Base-by-base conservation (phyloP, 352 stramenopile species). In the Phytopythium vexans region DNA sequence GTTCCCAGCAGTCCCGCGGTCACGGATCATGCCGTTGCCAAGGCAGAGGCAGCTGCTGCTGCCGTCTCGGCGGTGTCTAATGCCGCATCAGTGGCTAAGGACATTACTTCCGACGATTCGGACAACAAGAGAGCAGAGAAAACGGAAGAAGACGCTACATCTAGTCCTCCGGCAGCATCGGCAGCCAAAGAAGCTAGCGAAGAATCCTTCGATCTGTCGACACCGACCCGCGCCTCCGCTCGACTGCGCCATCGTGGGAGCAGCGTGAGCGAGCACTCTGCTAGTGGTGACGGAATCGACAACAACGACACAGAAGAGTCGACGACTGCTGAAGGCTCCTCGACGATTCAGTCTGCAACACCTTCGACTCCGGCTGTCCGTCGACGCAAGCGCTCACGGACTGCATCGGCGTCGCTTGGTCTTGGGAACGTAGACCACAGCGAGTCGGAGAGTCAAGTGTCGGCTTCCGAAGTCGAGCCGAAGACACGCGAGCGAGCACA, bases 391-490 rank as follows among this genome's bases (percentile, higher is more conserved):
- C 73, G 73, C 1, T 57, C 58, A 1, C 66, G 73, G 8, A 52
- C 48, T 9, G 31, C 42, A 12, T 76, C 63, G 1, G 57, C 57
- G 0, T 77, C 67, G 9, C 45, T 60, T 42, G 70, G 64, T 6
- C 68, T 66, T 14, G 66, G 71, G 1, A 77, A 55, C 14, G 72
- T 88, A 45, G 74, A 86, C 2, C 58, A 71, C 7, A 90, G 80
- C 55, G 77, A 65, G 9, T 80, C 66, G 0, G 77, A 88, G 50
- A 88, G 75, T 54, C 77, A 88, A 14, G 54, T 67, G 1, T 90
- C 80, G 14, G 67, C 69, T 8, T 85, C 79, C 5, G 75, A 85
- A 52, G 64, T 66, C 6, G 69, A 82, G 37, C 54, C 53, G 2
- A 72, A 75, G 44, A 53, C 62, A n/a, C 62, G 62, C 47, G 39